Evolutionary conservation across 2,329 filamentous ascomycete genomes (phyloP).

Genomic region (Paramyrothecium roridum): DNA sequence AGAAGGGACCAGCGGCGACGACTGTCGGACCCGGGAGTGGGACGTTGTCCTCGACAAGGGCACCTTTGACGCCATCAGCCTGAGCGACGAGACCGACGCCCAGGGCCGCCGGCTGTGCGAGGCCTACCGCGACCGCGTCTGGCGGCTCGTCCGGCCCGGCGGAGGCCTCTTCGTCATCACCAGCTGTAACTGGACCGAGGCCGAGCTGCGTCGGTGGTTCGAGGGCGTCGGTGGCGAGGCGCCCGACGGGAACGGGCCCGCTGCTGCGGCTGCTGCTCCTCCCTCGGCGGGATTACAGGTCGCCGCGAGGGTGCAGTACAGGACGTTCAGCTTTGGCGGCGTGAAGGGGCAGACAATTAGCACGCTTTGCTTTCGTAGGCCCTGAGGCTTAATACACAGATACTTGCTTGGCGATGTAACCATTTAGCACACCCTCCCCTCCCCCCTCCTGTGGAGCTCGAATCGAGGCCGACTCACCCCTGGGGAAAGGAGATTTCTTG

Average conservation of each 20-base stretch:
- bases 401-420: background rate
- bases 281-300: constrained; percentile 47
- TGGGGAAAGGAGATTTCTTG: too few species aligned
- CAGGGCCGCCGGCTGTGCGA: constrained; percentile 65
- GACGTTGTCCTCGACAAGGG: constrained; percentile 97
- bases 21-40: constrained; percentile 40
- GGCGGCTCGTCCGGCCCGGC: constrained; percentile 59
- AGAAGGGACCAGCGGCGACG: constrained; percentile 41
- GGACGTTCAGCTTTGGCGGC: constrained; percentile 85
- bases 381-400: background rate
- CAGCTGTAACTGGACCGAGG: constrained; percentile 97
- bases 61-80: constrained; percentile 90
- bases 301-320: constrained; percentile 72
- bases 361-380: constrained; percentile 72
- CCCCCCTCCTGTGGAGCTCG: background rate
- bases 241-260: constrained; percentile 17
- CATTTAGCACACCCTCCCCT: background rate
- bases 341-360: constrained; percentile 85
- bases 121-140: constrained; percentile 68
- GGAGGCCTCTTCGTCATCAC: constrained; percentile 81
- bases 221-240: constrained; percentile 31
- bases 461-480: background rate
- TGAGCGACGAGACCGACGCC: constrained; percentile 57
- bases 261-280: too few species aligned
- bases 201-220: constrained; percentile 81